Base-by-base conservation (phyloP, 768 basidiomycete genomes). In the Lactifluus hygrophoroides region DNA sequence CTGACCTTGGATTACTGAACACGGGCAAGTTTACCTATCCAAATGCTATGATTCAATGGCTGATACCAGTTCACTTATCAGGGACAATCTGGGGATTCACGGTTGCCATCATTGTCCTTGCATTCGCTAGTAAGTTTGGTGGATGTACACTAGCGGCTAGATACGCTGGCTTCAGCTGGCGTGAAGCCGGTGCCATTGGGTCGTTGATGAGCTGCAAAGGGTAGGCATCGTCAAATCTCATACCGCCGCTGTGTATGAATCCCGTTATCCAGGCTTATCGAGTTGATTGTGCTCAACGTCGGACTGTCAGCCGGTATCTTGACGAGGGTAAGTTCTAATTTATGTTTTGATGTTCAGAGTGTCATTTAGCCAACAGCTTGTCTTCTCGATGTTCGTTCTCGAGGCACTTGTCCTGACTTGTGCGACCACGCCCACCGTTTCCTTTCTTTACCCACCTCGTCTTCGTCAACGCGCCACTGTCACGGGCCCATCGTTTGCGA, bases 191-290 rank as follows among this genome's bases (percentile, higher is more conserved):
- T 35, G 84, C 93, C 0, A 86, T 97, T 51, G 96, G 96, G 0
- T 84, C 88, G 14, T 70, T 98, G 51, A 97, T 99, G 94, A 89
- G 86, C 67, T 95, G 94, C 68, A 94, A 98, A 78, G 94, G 92
- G 88, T 88, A 57, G 35, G 76, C 51, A 54, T 28, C 38, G 17
- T 10, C 25, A 54, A 49, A 4, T 32, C 2, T 9, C 1, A n/a
- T 10, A 21, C 21, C 25, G 25, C 1, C n/a, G 11, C 21, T 44
- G 6, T 40, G 5, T 7, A 37, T 51, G 32, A 51, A 38, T 2
- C 16, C 6, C 13, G 9, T 45, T n/a, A 51, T 17, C 35, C 50
- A 90, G 88, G 23, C 77, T 96, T 5, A 88, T 97, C 10, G 94
- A 96, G 67, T 77, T 97, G 17, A 96, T 98, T 65, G 94, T 98